Evolutionary conservation across 2,329 filamentous ascomycete species (phyloP).

Genomic region (Verticillium zaregamsianum): DNA sequence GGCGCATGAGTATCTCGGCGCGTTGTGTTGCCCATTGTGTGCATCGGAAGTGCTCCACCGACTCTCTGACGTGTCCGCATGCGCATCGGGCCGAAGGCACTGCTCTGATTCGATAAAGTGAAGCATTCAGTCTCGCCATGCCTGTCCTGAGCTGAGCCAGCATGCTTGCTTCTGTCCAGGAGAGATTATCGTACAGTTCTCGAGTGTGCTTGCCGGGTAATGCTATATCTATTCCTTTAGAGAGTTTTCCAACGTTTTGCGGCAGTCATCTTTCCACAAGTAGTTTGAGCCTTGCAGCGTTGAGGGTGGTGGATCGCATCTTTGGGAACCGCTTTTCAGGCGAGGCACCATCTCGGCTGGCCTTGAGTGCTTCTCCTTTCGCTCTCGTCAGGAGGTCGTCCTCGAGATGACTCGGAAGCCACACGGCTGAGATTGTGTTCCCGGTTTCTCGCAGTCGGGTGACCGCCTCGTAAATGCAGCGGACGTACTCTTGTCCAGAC

Average conservation of each 20-base stretch:
- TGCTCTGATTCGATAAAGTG: conserved; percentile 8
- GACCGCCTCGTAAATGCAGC: conserved; percentile 14
- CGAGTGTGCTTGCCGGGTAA: conserved; percentile 12
- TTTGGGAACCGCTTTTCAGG: neutral
- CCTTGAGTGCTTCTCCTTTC: neutral
- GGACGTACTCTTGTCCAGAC: conserved; percentile 15
- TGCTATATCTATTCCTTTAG: conserved; percentile 12
- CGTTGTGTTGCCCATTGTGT: conserved; percentile 18
- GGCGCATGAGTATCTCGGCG: neutral
- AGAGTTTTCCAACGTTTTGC: conserved; percentile 11
- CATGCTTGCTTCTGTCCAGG: conserved; percentile 14
- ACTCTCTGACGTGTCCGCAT: conserved; percentile 16
- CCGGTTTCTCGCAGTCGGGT: conserved; percentile 1
- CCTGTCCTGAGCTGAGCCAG: conserved; percentile 14
- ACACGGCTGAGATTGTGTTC: neutral
- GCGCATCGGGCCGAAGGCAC: conserved; percentile 5
- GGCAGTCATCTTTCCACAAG: conserved; percentile 3
- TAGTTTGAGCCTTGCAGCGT: neutral
- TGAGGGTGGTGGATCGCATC: neutral
- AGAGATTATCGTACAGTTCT: conserved; percentile 13
- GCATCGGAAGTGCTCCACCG: conserved; percentile 20
- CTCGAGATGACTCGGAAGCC: neutral
- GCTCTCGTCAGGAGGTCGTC: neutral
- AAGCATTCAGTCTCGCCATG: conserved; percentile 15
- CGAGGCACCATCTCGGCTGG: neutral